Base-by-base conservation (phyloP, 352 stramenopile genomes). In the Globisporangium orthogonon region DNA sequence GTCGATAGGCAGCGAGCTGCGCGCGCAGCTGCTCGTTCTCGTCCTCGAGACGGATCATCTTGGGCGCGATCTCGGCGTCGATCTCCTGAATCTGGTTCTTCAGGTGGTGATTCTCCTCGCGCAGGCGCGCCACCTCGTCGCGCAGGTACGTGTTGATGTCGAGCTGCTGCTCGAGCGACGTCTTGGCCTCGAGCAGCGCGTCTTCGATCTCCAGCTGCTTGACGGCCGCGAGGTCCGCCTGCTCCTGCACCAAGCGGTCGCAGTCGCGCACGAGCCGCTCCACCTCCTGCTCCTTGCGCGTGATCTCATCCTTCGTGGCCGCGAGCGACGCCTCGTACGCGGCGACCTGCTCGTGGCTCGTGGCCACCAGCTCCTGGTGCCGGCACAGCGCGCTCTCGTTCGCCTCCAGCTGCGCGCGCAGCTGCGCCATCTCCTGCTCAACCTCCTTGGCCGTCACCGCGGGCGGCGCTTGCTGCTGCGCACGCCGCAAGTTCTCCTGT, bases 51-150 rank as follows among this genome's bases (percentile, higher is more conserved):
- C 74, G 75, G 28, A 94, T 67, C 30, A 94, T 66, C 65, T 90
- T 91, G 5, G 84, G 82, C 29, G 81, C 84, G 39, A 94, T 75
- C 64, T 92, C 81, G 35, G 80, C 86, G 59, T 94, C 84, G 69
- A 92, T 87, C 66, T 92, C 82, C 18, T 87, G 58, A 54, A 94
- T 92, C 66, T 91, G 83, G 55, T 94, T 91, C 66, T 94, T 92
- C 18, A 94, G 54, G 49, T 91, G 78, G 52, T 88, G 74, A 52
- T 87, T 94, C 59, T 92, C 84, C 64, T 92, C 78, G n/a, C 84
- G 82, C 35, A 91, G 61, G 41, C 84, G 84, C 17, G 71, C 73
- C 2, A 94, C 78, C 65, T 94, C 84, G 49, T 90, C 75, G 30
- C 81, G 76, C 48, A 94, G 58, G 62, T 91, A 91, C 60, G 80